These are phyloP conservation scores for Phytophthora hibernalis DNA, from an alignment of 352 stramenopile species.

Conservation along the genomic window DNA sequence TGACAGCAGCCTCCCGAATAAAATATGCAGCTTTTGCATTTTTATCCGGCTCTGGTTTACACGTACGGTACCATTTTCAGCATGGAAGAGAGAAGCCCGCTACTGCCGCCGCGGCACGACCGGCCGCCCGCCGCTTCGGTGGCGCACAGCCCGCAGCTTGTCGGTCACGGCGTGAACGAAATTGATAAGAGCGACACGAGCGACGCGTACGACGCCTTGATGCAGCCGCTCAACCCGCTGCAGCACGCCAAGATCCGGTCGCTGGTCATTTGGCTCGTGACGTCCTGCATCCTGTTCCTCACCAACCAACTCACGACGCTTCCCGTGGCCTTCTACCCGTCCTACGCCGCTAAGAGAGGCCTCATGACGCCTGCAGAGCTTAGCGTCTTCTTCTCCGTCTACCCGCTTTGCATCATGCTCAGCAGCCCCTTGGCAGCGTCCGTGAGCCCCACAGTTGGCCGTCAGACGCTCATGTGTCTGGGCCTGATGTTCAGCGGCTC, in stretches of 20 bases:
- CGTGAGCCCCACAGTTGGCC: slow-evolving; percentile 51
- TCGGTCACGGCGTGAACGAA: slow-evolving; percentile 34
- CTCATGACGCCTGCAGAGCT: slow-evolving; percentile 57
- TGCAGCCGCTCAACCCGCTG: slow-evolving; percentile 61
- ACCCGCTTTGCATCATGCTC: slow-evolving; percentile 81
- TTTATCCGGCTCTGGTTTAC: too few species aligned
- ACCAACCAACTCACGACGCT: slow-evolving; percentile 80
- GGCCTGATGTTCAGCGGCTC: slow-evolving; percentile 68
- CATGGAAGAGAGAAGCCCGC: slow-evolving; percentile 36
- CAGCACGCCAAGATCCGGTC: slow-evolving; percentile 50
- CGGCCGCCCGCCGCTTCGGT: slow-evolving; percentile 15
- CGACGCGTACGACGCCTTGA: slow-evolving; percentile 59
- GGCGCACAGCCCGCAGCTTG: slow-evolving; percentile 18
- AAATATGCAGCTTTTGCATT: too few species aligned
- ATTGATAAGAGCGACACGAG: slow-evolving; percentile 43
- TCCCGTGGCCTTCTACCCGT: slow-evolving; percentile 76
- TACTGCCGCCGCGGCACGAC: slow-evolving; percentile 21
- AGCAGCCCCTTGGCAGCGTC: slow-evolving; percentile 64
- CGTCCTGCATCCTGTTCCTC: slow-evolving; percentile 66
- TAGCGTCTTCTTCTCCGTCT: slow-evolving; percentile 77
- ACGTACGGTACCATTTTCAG: too few species aligned
- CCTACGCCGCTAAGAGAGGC: slow-evolving; percentile 55
- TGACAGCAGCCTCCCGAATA: too few species aligned
- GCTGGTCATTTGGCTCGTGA: slow-evolving; percentile 55
- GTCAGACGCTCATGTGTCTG: slow-evolving; percentile 74